Evolutionary conservation across 352 stramenopile genomes (phyloP), one percentile per base, ranked within the genome.

Genomic region (Pythium volutum): DNA sequence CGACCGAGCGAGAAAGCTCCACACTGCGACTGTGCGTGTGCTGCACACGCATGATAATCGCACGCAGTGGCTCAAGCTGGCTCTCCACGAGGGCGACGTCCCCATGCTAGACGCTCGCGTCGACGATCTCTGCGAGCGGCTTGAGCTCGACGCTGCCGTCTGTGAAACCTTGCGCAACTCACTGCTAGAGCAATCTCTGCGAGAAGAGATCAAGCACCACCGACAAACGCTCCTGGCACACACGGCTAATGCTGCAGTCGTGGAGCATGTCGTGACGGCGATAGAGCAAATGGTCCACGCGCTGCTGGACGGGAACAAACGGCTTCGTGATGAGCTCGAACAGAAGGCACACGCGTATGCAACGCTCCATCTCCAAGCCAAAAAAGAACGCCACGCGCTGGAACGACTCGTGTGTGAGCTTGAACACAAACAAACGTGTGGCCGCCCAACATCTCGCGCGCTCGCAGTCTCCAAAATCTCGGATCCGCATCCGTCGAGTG

Each of bases 261-360:
- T 54, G 4, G 48, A 60, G 3, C 20, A 33, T 1, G 67, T 48
- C 22, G 18, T 66, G 15, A 22, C 39, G 4, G 33, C 48, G 1
- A 39, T 68, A 3, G 59, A 65, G 6, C n/a, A 34, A 2, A 49
- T 71, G 22, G 22, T 71, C 1, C 18, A 47, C 23, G 27, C 36
- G 8, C 34, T 70, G 3, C 15, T 50, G 3, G 4, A n/a, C 3
- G 27, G 47, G 23, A 43, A 50, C 2, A n/a, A 31, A 20, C 33
- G 47, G 15, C 31, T 75, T n/a, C 31, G 8, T 22, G 12, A 47
- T 0, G 26, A 66, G 31, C 23, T 71, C 3, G 23, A 61, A 1
- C 27, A 67, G 10, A 75, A 66, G 26, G 68, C 68, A 14, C n/a
- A 27, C 0, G 64, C 55, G 3, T 62, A 63, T 43, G 45, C 16